Conservation (phyloP, 2,329 filamentous ascomycete genomes). For the Cladosporium cucumerinum region DNA sequence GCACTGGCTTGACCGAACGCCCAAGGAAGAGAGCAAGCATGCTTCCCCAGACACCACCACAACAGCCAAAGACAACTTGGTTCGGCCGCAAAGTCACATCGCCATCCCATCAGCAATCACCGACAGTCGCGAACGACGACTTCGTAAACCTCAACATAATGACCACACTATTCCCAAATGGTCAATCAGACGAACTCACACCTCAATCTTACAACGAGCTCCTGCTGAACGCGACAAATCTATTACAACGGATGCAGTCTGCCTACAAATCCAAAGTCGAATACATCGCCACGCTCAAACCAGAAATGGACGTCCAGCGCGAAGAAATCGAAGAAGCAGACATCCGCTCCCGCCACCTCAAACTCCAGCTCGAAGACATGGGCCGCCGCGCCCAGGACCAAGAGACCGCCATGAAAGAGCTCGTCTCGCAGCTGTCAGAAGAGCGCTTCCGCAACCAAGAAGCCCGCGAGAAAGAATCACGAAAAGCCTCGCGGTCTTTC, state of each 20-base stretch:
- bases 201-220: slow-evolving; percentile 57
- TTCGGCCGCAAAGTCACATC: slow-evolving; percentile 30
- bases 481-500: slow-evolving; percentile 29
- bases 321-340: slow-evolving; percentile 61
- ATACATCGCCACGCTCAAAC: slow-evolving; percentile 49
- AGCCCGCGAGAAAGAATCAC: slow-evolving; percentile 39
- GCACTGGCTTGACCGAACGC: slow-evolving; percentile 32
- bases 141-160: slow-evolving; percentile 54
- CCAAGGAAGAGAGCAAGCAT: slow-evolving; percentile 22
- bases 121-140: slow-evolving; percentile 41
- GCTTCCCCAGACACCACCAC: slow-evolving; percentile 11
- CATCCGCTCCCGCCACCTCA: slow-evolving; percentile 55
- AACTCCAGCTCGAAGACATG: slow-evolving; percentile 60
- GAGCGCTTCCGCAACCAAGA: slow-evolving; percentile 32
- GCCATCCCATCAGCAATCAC: slow-evolving; percentile 13
- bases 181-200: slow-evolving; percentile 46
- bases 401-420: slow-evolving; percentile 53
- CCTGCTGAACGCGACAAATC: slow-evolving; percentile 53
- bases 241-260: slow-evolving; percentile 53
- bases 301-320: slow-evolving; percentile 55
- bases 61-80: slow-evolving; percentile 28
- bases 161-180: slow-evolving; percentile 53
- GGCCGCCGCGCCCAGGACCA: slow-evolving; percentile 54
- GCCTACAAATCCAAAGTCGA: slow-evolving; percentile 54
- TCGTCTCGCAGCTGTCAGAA: slow-evolving; percentile 47